A percentile compares a stretch with the other conserved stretches of the same genome.
These are phyloP conservation scores for Suillus decipiens DNA, from an alignment of 768 basidiomycete species.

Conservation along the genomic window DNA sequence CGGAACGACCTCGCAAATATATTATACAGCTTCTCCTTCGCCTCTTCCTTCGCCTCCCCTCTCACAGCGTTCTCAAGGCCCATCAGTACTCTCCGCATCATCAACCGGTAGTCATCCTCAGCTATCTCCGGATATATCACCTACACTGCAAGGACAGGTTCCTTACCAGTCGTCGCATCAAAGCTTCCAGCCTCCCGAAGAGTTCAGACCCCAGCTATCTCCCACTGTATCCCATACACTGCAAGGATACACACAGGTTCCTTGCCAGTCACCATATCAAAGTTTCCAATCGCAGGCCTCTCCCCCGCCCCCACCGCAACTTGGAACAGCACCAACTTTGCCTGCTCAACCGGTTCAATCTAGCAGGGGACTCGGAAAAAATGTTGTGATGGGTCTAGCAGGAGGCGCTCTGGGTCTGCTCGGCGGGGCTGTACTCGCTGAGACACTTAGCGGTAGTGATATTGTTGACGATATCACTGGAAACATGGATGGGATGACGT, in stretches of 20 bases:
- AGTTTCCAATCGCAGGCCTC: background rate
- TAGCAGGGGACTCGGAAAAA: background rate
- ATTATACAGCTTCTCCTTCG: background rate
- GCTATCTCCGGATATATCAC: background rate
- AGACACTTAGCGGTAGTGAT: background rate
- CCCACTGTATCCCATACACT: background rate
- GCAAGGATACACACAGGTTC: background rate
- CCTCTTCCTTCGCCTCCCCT: background rate
- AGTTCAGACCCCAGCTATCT: background rate
- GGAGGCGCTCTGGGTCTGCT: background rate
- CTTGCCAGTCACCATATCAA: background rate
- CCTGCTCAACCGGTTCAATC: background rate
- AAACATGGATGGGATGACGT: slow-evolving; percentile 1
- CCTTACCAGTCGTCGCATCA: background rate
- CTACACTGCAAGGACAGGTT: background rate
- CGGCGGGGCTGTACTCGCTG: background rate
- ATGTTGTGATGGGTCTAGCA: background rate
- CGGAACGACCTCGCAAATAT: background rate
- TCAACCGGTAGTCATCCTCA: background rate
- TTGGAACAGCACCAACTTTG: background rate
- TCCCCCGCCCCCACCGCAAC: background rate
- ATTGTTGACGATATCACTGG: slow-evolving; percentile 1
- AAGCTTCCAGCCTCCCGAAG: background rate
- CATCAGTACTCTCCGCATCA: background rate
- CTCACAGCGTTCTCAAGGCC: background rate